Percentiles rank a stretch among this genome's conserved stretches.
Conservation (phyloP, 1,139 yeast genomes). For the Yamadazyma spencermartinsiae region DNA sequence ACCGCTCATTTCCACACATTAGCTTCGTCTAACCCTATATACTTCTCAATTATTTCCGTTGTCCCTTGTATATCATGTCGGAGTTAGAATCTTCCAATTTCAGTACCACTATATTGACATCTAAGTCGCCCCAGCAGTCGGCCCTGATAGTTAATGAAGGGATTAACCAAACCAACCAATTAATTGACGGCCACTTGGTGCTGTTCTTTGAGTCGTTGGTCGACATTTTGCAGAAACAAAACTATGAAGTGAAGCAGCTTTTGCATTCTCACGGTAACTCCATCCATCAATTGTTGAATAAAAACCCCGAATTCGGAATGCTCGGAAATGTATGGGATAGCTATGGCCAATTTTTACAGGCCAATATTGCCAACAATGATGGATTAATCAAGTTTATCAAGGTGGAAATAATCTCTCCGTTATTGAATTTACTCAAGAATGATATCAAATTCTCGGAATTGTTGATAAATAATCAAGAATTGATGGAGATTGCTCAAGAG, state of each 20-base stretch:
- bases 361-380: conserved; percentile 55
- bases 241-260: conserved; percentile 50
- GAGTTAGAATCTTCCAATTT: conserved; percentile 19
- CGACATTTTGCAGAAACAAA: conserved; percentile 48
- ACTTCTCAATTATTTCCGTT: no score
- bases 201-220: conserved; percentile 57
- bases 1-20: no score
- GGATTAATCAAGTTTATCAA: conserved; percentile 52
- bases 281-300: conserved; percentile 20
- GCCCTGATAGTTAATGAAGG: conserved; percentile 41
- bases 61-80: no score
- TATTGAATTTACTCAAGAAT: conserved; percentile 51
- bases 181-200: conserved; percentile 39
- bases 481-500: conserved; percentile 32
- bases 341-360: conserved; percentile 50
- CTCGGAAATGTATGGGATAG: conserved; percentile 59
- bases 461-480: conserved; percentile 42
- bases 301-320: conserved; percentile 51
- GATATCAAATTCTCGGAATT: conserved; percentile 52
- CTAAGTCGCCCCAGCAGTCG: conserved; percentile 45
- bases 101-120: conserved; percentile 44
- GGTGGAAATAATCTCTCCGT: conserved; percentile 55
- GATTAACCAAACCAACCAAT: conserved; percentile 25
- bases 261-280: conserved; percentile 32
- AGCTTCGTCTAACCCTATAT: no score